Evolutionary conservation across 192 early-diverging fungal genomes (phyloP), one percentile per base, ranked within the genome.

Genomic region (Irineochytrium annulatum): DNA sequence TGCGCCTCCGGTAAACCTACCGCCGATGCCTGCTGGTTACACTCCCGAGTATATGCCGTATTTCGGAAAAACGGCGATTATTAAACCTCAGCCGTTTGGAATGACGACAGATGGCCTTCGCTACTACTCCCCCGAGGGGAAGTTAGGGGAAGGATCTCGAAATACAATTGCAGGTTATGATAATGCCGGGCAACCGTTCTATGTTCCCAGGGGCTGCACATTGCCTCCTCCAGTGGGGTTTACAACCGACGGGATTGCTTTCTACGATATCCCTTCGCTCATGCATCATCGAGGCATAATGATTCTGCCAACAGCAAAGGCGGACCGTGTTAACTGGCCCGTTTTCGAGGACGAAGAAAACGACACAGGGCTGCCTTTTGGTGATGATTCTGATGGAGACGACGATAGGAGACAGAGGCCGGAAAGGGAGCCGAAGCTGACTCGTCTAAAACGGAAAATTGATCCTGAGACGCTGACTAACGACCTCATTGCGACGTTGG

Each of bases 101-200:
- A 39, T 84, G 0, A 81, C 82, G 3, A 74, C 64, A 3, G 49
- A 65, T 17, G 82, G 82, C 1, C 65, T 65, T 2, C 62, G 79
- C 33, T 84, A 75, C 37, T 84, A 81, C 60, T 29, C 75, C 17
- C 46, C 58, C 2, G 74, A 79, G 26, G 64, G 71, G 32, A 69
- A 70, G 32, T 44, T 61, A 0, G 62, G 59, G 26, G 70, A 72
- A 54, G 34, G 52, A 4, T 22, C 46, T n/a, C 43, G 78, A 56
- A 80, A 83, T 57, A 55, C 55, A 48, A 14, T 82, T n/a, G 77
- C 73, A 11, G 82, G 82, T 2, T 84, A 76, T 48, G 82, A 82
- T 51, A 78, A 75, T 55, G 26, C 31, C 41, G 82, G 82, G 0
- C 75, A 82, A 17, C 82, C 82, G 1, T 78, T 84, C 49, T 84